Conservation (phyloP, 345 rosid species). For the Psidium friedrichsthalianum region DNA sequence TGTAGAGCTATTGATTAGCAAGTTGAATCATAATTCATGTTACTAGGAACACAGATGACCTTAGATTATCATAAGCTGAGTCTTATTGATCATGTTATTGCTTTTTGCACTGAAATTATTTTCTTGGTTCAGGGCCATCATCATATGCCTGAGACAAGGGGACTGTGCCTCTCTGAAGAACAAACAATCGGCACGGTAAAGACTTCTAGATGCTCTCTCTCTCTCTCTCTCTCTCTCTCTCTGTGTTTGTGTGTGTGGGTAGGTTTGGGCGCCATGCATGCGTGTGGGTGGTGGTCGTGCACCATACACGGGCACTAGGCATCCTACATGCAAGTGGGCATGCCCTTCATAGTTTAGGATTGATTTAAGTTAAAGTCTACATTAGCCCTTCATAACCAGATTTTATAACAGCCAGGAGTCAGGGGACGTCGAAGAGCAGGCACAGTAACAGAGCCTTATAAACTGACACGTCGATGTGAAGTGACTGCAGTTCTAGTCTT, state of each 20-base stretch:
- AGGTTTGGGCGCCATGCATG: background rate
- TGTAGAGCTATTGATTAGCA: background rate
- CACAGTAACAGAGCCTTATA: conserved; percentile 60
- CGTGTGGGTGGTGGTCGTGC: background rate
- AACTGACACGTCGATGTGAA: conserved; percentile 70
- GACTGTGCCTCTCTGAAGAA: conserved; percentile 95
- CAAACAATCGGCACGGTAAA: conserved; percentile 75
- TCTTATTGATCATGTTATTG: background rate
- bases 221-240: background rate
- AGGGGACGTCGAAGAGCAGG: conserved; percentile 37
- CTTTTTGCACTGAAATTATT: background rate
- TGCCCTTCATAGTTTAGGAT: background rate
- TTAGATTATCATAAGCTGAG: background rate
- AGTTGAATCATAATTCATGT: background rate
- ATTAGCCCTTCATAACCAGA: conserved; percentile 18
- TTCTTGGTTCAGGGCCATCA: conserved; percentile 59
- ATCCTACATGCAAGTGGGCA: background rate
- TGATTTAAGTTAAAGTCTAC: background rate
- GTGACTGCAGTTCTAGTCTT: conserved; percentile 93
- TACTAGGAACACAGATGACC: background rate
- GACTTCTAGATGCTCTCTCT: background rate
- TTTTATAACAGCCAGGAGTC: conserved; percentile 45
- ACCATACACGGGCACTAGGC: background rate
- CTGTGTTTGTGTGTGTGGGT: background rate
- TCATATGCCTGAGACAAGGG: conserved; percentile 97